These are phyloP conservation scores for Talaromyces stipitatus DNA, from an alignment of 495 filamentous ascomycete species.

Conservation along the genomic window DNA sequence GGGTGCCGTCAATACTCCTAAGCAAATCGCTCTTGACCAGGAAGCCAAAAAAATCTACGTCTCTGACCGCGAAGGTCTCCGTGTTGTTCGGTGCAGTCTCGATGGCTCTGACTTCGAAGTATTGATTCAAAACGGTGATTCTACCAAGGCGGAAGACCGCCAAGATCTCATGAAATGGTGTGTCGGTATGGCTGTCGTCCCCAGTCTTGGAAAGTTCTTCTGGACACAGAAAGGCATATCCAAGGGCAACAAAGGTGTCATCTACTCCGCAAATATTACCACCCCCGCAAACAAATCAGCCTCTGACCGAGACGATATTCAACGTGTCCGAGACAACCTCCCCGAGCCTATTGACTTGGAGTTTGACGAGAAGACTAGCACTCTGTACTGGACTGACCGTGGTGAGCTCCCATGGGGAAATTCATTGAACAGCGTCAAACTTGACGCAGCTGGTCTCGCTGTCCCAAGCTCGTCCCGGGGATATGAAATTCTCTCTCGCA, in stretches of 20 bases:
- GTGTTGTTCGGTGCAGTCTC: conserved; percentile 34
- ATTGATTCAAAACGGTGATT: conserved; percentile 29
- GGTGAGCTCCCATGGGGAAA: conserved; percentile 43
- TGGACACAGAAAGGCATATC: conserved; percentile 50
- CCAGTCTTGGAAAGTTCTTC: conserved; percentile 33
- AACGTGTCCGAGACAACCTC: conserved; percentile 27
- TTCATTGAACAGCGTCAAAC: conserved; percentile 28
- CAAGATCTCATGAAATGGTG: conserved; percentile 24
- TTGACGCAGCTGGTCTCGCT: conserved; percentile 15
- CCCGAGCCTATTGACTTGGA: conserved; percentile 48
- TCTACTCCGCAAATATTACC: conserved; percentile 37
- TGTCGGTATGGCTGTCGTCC: conserved; percentile 22
- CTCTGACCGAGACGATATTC: conserved; percentile 23
- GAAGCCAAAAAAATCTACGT: conserved; percentile 35
- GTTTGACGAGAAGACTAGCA: conserved; percentile 25
- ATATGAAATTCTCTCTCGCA: conserved; percentile 22
- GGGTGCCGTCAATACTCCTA: conserved; percentile 41
- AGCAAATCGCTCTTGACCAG: conserved; percentile 35
- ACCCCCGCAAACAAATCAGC: conserved; percentile 15
- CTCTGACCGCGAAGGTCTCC: conserved; percentile 46
- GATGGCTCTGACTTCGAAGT: conserved; percentile 38
- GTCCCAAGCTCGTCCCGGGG: not conserved
- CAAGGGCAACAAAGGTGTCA: conserved; percentile 39
- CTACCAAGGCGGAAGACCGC: conserved; percentile 9
- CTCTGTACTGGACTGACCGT: conserved; percentile 48